Evolutionary conservation across 345 rosid genomes (phyloP).

Genomic region (Geranium brycei): DNA sequence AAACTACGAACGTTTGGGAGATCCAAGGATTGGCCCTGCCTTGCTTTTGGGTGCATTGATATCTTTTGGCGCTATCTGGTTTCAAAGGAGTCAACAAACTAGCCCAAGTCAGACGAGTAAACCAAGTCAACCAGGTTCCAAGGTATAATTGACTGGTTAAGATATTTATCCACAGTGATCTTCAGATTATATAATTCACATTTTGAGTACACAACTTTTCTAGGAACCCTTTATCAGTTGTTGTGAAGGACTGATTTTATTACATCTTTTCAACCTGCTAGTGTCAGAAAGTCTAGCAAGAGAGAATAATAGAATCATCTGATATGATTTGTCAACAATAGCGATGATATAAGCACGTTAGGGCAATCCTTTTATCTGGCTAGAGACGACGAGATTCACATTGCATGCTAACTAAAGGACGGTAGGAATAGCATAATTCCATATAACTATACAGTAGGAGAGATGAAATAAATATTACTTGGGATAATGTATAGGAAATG

Average conservation of each 20-base stretch:
- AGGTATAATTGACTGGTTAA: not conserved
- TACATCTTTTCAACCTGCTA: no score
- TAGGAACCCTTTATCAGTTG: not conserved
- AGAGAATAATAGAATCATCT: no score
- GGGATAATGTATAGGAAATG: not conserved
- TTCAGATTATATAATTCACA: not conserved
- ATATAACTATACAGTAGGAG: no score
- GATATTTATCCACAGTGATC: not conserved
- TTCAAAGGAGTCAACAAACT: slow-evolving; percentile 43
- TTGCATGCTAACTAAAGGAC: not conserved
- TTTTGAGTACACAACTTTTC: not conserved
- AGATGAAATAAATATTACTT: no score
- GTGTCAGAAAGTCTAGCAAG: no score
- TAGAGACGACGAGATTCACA: no score
- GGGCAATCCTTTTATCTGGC: no score
- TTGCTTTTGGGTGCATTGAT: slow-evolving; percentile 70
- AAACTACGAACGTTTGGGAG: slow-evolving; percentile 37
- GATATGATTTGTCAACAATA: no score
- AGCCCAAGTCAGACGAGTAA: slow-evolving; percentile 28
- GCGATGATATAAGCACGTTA: no score
- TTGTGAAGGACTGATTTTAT: no score
- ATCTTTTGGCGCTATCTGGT: slow-evolving; percentile 57
- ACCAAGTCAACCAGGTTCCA: slow-evolving; percentile 20
- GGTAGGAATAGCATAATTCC: not conserved
- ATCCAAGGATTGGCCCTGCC: slow-evolving; percentile 76